These are phyloP conservation scores for Trypanosoma grayi DNA, from an alignment of 208 protist species.

Conservation along the genomic window DNA sequence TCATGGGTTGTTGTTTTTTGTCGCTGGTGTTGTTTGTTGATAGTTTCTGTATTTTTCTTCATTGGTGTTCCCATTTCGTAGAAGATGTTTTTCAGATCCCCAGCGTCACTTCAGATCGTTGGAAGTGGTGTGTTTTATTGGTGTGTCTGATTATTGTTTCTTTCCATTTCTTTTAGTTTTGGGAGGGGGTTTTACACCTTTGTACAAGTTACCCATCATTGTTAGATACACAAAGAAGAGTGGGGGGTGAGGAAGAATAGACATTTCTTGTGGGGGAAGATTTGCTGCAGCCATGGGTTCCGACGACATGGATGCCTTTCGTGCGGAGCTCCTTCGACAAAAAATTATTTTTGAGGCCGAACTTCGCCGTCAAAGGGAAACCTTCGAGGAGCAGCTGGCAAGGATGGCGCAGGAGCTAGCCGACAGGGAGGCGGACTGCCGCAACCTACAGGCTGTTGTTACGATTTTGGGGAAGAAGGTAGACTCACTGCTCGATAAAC, in stretches of 20 bases:
- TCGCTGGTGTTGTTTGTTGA: background rate
- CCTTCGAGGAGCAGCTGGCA: conserved; percentile 66
- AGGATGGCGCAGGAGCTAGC: conserved; percentile 66
- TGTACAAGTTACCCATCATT: too few species aligned
- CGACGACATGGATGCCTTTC: conserved; percentile 79
- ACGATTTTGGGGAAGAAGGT: conserved; percentile 87
- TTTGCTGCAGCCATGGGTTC: too few species aligned
- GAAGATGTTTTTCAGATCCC: too few species aligned
- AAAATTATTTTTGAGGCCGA: conserved; percentile 89
- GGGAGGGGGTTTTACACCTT: too few species aligned
- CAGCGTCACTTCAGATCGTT: too few species aligned
- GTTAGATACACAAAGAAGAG: too few species aligned
- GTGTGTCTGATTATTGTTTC: too few species aligned
- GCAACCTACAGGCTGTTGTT: conserved; percentile 85
- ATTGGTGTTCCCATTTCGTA: too few species aligned
- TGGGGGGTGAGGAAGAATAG: too few species aligned
- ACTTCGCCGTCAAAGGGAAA: conserved; percentile 75
- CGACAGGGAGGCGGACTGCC: conserved; percentile 84
- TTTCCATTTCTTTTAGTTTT: background rate
- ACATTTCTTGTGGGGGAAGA: too few species aligned
- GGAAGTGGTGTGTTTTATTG: too few species aligned
- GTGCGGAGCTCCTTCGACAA: conserved; percentile 83
- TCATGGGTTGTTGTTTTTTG: background rate
- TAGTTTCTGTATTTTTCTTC: background rate
- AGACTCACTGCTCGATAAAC: conserved; percentile 48